These are phyloP conservation scores for Teratosphaeria destructans DNA, from an alignment of 2,329 filamentous ascomycete genomes.

Conservation along the genomic window DNA sequence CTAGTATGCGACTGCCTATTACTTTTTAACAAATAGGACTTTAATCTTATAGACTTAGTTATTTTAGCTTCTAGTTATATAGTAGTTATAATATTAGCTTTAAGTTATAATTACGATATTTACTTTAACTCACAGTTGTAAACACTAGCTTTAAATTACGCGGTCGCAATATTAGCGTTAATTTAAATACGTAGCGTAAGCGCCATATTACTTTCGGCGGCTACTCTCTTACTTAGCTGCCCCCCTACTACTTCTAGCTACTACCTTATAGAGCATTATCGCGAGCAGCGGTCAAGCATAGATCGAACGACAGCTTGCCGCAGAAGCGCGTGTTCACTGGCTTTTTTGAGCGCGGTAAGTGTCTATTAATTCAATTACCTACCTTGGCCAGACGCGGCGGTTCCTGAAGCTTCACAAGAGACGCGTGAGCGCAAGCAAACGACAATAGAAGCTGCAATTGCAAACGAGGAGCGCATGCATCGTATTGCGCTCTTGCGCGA, in stretches of 20 bases:
- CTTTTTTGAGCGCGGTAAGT: not conserved
- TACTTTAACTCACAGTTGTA: too few relatives aligned
- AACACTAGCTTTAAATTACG: too few relatives aligned
- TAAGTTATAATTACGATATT: too few relatives aligned
- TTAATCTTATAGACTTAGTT: not conserved
- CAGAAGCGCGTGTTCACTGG: not conserved
- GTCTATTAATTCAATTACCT: not conserved
- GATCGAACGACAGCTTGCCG: not conserved
- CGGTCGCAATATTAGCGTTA: too few relatives aligned
- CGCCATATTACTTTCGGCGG: not conserved
- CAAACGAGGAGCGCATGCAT: not conserved
- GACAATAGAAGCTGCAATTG: not conserved
- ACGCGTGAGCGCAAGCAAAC: not conserved
- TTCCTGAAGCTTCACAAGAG: not conserved
- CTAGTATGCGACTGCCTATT: too few relatives aligned
- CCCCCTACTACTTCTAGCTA: not conserved
- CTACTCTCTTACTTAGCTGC: not conserved
- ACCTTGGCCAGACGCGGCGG: not conserved
- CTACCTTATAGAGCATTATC: not conserved
- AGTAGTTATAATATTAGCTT: too few relatives aligned
- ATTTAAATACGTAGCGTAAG: too few relatives aligned
- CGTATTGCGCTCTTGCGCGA: not conserved
- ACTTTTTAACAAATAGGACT: too few relatives aligned
- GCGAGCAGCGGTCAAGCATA: not conserved
- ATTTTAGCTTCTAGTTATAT: not conserved